Base-by-base conservation (phyloP, 331 rosid species). In the Prunus yedoensis region DNA sequence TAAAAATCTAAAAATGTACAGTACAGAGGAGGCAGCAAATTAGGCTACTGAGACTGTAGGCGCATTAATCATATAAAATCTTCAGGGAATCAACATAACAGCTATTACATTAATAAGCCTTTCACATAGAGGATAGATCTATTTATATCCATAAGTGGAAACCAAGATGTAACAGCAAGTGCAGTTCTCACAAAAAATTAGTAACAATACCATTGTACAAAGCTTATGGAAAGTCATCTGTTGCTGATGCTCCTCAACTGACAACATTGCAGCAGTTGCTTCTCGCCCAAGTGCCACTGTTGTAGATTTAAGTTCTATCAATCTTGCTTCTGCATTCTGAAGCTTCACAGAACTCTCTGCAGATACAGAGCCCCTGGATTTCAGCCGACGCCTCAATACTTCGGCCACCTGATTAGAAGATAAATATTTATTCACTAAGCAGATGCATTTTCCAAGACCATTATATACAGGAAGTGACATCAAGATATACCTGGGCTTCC, bases 211-310 rank as follows among this genome's bases (percentile, higher is more conserved):
- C 98, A 91, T 86, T 41, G 90, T 87, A 78, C 81, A 81, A 83
- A 91, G 94, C 75, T 89, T 87, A 63, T 88, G 83, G 62, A 82
- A 88, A 76, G 98, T 90, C 77, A 86, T 81, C 66, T 90, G 87
- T 75, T 91, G 98, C 75, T 94, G 97, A 62, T 94, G 88, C 70
- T 86, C 93, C 87, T 91, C 98, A 81, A 94, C 98, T 13, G 98
- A 87, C 77, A 82, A 78, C 98, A 94, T 91, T 51, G 97, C 98
- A 54, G 89, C 70, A 46, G 93, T 87, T 46, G 97, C 97, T 88
- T 94, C 98, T 83, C 78, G 82, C 30, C 98, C 98, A 75, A 94
- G 91, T 60, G 97, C 97, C 63, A 66, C 74, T 78, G 89, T 86
- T 75, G 93, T 82, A 63, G 94, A 94, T 86, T 94, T 88, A 79